A percentile compares a stretch with the other conserved stretches of the same genome.
Conservation (phyloP, 768 basidiomycete genomes). For the Lactarius vividus region DNA sequence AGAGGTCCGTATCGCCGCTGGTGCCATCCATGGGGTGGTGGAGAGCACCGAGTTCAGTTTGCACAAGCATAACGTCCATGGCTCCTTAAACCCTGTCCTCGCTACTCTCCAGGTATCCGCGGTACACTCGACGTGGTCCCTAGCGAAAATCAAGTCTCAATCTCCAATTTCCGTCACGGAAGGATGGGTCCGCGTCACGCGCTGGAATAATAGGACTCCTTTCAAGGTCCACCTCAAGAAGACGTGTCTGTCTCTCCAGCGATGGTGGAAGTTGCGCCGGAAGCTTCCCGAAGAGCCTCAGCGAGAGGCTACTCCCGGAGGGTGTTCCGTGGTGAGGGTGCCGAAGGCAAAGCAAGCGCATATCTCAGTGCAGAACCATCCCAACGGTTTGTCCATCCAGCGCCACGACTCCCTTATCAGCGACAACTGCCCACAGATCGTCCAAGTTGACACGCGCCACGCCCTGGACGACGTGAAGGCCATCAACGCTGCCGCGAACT, state of each 20-base stretch:
- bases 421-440: conserved; percentile 36
- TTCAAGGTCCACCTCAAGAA: conserved; percentile 54
- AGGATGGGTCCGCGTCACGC: conserved; percentile 54
- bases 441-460: conserved; percentile 40
- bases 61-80: conserved; percentile 59
- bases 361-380: conserved; percentile 46
- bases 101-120: conserved; percentile 50
- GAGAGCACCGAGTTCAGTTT: conserved; percentile 60
- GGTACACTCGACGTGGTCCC: conserved; percentile 58
- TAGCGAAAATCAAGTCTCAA: conserved; percentile 43
- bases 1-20: conserved; percentile 52
- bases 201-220: conserved; percentile 54
- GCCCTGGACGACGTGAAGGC: conserved; percentile 38
- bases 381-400: conserved; percentile 43
- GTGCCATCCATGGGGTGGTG: conserved; percentile 61
- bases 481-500: conserved; percentile 56
- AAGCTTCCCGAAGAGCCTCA: conserved; percentile 37
- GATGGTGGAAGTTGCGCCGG: conserved; percentile 45
- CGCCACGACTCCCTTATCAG: conserved; percentile 45
- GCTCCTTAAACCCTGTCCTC: conserved; percentile 54
- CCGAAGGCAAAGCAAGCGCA: conserved; percentile 46
- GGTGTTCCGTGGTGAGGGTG: conserved; percentile 48
- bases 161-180: conserved; percentile 35
- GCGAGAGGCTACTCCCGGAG: conserved; percentile 38
- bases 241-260: conserved; percentile 45